Conservation (phyloP, 116 monocot species). For the Papilionanthe hybrid region DNA sequence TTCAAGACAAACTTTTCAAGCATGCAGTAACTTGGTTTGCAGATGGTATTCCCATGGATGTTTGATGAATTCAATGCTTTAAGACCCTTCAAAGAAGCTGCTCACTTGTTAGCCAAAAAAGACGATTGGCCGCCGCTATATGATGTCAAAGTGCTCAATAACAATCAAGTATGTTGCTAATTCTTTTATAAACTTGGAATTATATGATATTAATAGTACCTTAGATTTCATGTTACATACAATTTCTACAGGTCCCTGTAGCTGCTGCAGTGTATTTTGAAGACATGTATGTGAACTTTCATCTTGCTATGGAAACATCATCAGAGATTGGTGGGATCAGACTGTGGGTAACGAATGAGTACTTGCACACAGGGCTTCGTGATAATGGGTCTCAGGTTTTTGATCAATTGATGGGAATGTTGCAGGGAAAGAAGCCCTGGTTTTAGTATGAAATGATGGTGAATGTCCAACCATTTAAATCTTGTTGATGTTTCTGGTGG, state of each 20-base stretch:
- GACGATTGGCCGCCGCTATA: constrained; percentile 83
- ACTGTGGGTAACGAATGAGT: constrained; percentile 87
- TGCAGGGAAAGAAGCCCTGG: constrained; percentile 74
- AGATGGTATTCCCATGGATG: constrained; percentile 99
- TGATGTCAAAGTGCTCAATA: constrained; percentile 54
- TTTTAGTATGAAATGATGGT: constrained; percentile 35
- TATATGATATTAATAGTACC: too few species aligned
- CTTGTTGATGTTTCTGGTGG: not conserved
- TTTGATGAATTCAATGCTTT: constrained; percentile 81
- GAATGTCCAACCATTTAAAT: too few species aligned
- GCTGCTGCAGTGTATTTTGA: constrained; percentile 96
- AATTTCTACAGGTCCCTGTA: constrained; percentile 63
- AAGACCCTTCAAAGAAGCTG: constrained; percentile 66
- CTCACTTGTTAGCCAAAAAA: constrained; percentile 73
- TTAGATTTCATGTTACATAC: too few species aligned
- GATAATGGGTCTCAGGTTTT: constrained; percentile 71
- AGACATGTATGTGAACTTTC: constrained; percentile 96
- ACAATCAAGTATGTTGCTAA: constrained; percentile 53
- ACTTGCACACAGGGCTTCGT: constrained; percentile 88
- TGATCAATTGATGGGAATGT: constrained; percentile 76
- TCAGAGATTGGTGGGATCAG: constrained; percentile 85
- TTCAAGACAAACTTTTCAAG: too few species aligned
- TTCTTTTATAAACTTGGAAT: not conserved
- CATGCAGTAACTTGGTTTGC: not conserved
- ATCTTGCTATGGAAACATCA: constrained; percentile 81